Conservation (phyloP, 139 green algal species). For the Diplosphaera chodatii region DNA sequence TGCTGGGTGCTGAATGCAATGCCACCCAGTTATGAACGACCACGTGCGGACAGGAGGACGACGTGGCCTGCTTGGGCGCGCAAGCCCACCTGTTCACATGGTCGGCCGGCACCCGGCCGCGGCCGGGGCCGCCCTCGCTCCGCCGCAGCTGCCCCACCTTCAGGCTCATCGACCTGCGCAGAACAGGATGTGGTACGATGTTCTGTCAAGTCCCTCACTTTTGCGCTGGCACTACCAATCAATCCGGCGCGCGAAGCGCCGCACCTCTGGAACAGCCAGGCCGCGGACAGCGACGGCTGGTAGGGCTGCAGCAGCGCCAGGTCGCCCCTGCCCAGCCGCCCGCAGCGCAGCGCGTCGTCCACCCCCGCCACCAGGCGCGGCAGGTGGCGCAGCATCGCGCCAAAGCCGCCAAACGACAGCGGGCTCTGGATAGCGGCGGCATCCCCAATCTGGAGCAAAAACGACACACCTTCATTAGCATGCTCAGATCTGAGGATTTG, state of each 20-base stretch:
- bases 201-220: too few relatives aligned
- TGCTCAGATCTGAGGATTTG: too few relatives aligned
- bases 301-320: constrained; percentile 55
- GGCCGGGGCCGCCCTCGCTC: neutral
- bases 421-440: constrained; percentile 41
- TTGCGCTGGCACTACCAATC: too few relatives aligned
- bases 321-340: neutral
- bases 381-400: constrained; percentile 56
- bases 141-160: constrained; percentile 33
- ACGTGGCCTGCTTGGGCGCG: too few relatives aligned
- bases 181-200: too few relatives aligned
- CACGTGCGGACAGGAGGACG: too few relatives aligned
- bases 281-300: constrained; percentile 58
- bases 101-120: constrained; percentile 26
- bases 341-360: constrained; percentile 20
- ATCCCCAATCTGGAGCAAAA: constrained; percentile 46
- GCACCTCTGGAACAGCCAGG: constrained; percentile 63
- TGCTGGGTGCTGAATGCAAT: too few relatives aligned
- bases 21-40: too few relatives aligned
- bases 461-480: too few relatives aligned
- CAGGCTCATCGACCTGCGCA: constrained; percentile 48
- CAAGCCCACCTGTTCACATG: constrained; percentile 65
- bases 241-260: too few relatives aligned
- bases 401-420: constrained; percentile 61
- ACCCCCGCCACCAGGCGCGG: constrained; percentile 40